phyloP scores from a whole-genome alignment of 305 asterid genomes.

The Solanum hybrid region DNA sequence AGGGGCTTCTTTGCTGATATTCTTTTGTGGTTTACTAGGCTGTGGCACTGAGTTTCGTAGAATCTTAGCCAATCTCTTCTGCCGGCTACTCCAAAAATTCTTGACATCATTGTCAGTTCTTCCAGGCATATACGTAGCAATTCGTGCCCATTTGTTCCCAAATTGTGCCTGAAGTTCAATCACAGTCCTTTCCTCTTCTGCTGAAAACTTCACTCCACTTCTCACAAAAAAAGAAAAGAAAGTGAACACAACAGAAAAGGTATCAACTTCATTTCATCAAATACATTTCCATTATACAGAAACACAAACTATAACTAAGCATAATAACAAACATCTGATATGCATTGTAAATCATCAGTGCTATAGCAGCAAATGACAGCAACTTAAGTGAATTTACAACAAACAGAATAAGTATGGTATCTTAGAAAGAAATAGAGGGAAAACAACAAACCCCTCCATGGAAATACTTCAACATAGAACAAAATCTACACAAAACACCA shows the following conservation, averaged over 20 bases:
- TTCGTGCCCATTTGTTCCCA: slow-evolving; percentile 93
- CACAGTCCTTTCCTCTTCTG: slow-evolving; percentile 75
- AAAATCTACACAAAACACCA: neutral
- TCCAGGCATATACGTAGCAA: slow-evolving; percentile 64
- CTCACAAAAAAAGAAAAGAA: slow-evolving; percentile 2
- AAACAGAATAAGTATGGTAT: neutral
- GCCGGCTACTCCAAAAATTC: slow-evolving; percentile 93
- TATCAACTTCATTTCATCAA: neutral
- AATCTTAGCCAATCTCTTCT: slow-evolving; percentile 68
- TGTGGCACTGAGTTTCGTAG: slow-evolving; percentile 32
- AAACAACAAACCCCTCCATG: neutral
- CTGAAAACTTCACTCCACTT: slow-evolving; percentile 84
- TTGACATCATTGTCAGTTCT: slow-evolving; percentile 93
- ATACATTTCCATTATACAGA: neutral
- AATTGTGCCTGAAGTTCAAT: slow-evolving; percentile 74
- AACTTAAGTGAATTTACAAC: neutral
- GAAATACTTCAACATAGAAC: neutral
- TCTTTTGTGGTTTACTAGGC: slow-evolving; percentile 29
- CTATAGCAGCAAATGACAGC: neutral
- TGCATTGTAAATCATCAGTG: neutral
- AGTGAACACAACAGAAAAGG: neutral
- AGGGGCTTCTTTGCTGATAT: slow-evolving; percentile 14
- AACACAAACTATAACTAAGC: neutral
- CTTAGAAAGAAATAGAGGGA: neutral
- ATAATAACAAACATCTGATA: neutral